Percentiles rank a stretch among this genome's conserved stretches.
Evolutionary conservation across 2,329 filamentous ascomycete genomes (phyloP).

Genomic region (Phyllosticta citriasiana): DNA sequence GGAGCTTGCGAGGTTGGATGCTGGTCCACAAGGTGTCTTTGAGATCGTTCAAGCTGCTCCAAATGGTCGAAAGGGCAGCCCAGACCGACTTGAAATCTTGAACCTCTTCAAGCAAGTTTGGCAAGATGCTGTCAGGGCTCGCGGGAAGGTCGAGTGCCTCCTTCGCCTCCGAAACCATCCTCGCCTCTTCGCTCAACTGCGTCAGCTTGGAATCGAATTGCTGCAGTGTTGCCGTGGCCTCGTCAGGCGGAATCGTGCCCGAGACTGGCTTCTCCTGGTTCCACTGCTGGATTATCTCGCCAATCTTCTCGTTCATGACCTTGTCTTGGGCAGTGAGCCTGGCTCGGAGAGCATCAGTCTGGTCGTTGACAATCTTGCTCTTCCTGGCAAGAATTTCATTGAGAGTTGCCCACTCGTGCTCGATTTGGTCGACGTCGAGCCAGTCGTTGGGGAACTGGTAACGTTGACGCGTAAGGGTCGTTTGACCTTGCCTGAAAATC

Average conservation of each 20-base stretch:
- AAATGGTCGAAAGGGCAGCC: conserved; percentile 90
- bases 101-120: conserved; percentile 85
- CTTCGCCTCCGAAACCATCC: conserved; percentile 93
- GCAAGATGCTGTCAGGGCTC: conserved; percentile 68
- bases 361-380: conserved; percentile 89
- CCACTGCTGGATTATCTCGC: conserved; percentile 78
- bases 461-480: conserved; percentile 78
- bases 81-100: conserved; percentile 99
- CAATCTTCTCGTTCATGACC: conserved; percentile 78
- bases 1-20: conserved; percentile 87
- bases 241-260: conserved; percentile 80
- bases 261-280: conserved; percentile 95
- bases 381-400: conserved; percentile 89
- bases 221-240: conserved; percentile 71
- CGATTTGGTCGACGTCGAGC: conserved; percentile 92
- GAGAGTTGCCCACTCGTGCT: conserved; percentile 88
- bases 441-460: conserved; percentile 92
- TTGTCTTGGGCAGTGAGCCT: conserved; percentile 94
- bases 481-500: conserved; percentile 90
- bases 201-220: conserved; percentile 80
- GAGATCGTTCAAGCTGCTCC: conserved; percentile 90
- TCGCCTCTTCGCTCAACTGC: conserved; percentile 73
- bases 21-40: conserved; percentile 90
- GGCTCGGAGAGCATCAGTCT: conserved; percentile 85
- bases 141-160: conserved; percentile 87